Evolutionary conservation across 1,284 basidiomycete species (phyloP), one percentile per base, ranked within the genome.

Genomic region (Phellinidium pouzarii): DNA sequence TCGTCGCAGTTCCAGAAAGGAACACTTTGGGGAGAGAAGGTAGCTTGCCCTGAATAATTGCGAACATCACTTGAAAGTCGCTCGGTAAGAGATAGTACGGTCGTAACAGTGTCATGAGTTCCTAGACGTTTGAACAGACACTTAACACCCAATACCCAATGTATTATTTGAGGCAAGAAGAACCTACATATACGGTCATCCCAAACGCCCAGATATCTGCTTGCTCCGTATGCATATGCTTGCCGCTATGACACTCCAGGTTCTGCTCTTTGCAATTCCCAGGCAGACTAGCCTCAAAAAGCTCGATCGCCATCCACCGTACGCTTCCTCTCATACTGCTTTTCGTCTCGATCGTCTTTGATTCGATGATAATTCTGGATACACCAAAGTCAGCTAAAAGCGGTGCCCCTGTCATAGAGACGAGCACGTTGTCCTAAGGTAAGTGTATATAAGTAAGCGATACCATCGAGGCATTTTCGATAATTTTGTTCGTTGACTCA

Each of bases 181-280:
- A 2, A 42, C 40, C 4, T 20, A 50, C 48, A 31, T 50, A 50
- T 29, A 50, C 41, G 11, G 36, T 38, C 48, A 50, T 50, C 1
- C 48, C 48, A 20, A 50, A 50, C 9, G 48, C 48, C 48, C 48
- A 50, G 9, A 50, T 23, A 19, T 50, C 48, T 29, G 48, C 27
- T 26, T 44, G 25, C 6, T 37, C 23, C 12, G 34, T 31, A 3
- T 20, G 31, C 7, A 48, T 17, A 7, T 23, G 47, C 17, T n/a
- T 48, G 19, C 5, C 31, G 19, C 31, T 22, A 14, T 48, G 25
- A 22, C 14, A 20, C 38, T 41, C 34, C n/a, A n/a, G 17, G 22
- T 29, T 34, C 12, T 17, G 11, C n/a, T 42, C 25, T 38, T 27
- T 3, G 41, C 11, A 20, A 38, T 38, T 14, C 8, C n/a, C 4